Evolutionary conservation across 768 basidiomycete genomes (phyloP).

Genomic region (Vishniacozyma victoriae): DNA sequence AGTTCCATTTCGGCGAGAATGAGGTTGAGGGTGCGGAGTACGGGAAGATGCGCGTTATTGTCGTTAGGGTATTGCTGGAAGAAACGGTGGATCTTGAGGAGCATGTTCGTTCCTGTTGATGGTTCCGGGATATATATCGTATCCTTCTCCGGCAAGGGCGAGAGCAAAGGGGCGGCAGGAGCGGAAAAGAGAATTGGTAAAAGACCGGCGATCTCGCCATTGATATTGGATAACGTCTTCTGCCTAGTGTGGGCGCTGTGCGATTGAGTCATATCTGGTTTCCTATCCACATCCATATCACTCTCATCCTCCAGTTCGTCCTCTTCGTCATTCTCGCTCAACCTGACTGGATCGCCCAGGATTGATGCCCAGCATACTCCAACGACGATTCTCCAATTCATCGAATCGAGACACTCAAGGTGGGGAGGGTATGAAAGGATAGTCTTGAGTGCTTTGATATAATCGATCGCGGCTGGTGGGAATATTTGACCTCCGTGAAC

Average conservation of each 20-base stretch:
- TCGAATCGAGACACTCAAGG: conserved; percentile 64
- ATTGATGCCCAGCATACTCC: conserved; percentile 72
- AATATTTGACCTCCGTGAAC: conserved; percentile 56
- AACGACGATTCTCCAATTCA: conserved; percentile 63
- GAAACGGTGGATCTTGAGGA: conserved; percentile 60
- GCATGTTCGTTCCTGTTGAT: conserved; percentile 48
- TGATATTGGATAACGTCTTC: conserved; percentile 51
- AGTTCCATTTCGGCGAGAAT: conserved; percentile 70
- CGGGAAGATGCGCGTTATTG: conserved; percentile 71
- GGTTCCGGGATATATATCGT: not conserved
- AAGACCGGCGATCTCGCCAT: conserved; percentile 63
- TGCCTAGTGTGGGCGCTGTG: not conserved
- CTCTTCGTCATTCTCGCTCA: conserved; percentile 43
- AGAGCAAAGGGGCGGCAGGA: conserved; percentile 61
- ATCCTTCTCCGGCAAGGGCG: conserved; percentile 34
- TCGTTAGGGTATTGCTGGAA: conserved; percentile 63
- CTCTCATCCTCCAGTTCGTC: conserved; percentile 31
- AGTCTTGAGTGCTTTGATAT: conserved; percentile 67
- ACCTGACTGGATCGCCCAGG: conserved; percentile 55
- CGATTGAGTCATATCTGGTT: not conserved
- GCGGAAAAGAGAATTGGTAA: conserved; percentile 49
- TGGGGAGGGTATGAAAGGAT: conserved; percentile 67
- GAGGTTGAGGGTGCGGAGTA: conserved; percentile 62
- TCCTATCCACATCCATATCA: conserved; percentile 2
- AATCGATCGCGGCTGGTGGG: conserved; percentile 66